phyloP scores from a whole-genome alignment of 2,329 filamentous ascomycete species.

The Aspergillus sp. region DNA sequence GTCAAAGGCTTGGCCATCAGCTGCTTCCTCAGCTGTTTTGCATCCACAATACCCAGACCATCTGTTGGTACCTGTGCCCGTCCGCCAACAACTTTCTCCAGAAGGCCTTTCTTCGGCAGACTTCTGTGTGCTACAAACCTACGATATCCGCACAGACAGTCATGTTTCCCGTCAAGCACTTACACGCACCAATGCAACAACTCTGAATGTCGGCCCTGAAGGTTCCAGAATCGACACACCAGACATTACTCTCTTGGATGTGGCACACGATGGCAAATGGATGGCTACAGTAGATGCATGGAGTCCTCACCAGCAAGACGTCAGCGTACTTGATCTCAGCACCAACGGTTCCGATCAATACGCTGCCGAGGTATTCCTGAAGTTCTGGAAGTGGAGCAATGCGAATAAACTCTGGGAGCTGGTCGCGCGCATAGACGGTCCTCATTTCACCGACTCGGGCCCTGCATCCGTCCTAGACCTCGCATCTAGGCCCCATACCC shows the following conservation, averaged over 20 bases:
- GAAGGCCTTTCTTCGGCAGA: slow-evolving; percentile 46
- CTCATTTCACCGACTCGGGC: slow-evolving; percentile 61
- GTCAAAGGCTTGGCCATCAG: slow-evolving; percentile 1
- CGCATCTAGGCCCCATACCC: slow-evolving; percentile 63
- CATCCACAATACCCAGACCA: slow-evolving; percentile 62
- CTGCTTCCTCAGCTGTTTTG: slow-evolving; percentile 52
- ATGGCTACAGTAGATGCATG: slow-evolving; percentile 90
- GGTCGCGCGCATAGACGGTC: slow-evolving; percentile 77
- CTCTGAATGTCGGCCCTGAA: slow-evolving; percentile 70
- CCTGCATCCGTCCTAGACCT: slow-evolving; percentile 67
- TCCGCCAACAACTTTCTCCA: slow-evolving; percentile 44
- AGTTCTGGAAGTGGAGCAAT: slow-evolving; percentile 77
- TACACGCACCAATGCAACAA: slow-evolving; percentile 81
- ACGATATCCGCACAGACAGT: slow-evolving; percentile 75
- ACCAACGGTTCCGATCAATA: slow-evolving; percentile 40
- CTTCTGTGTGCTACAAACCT: slow-evolving; percentile 68
- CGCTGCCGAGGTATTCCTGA: slow-evolving; percentile 71
- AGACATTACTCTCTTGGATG: slow-evolving; percentile 68
- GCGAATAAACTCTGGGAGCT: slow-evolving; percentile 64
- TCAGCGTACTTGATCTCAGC: slow-evolving; percentile 53
- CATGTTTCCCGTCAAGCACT: slow-evolving; percentile 85
- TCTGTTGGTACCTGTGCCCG: slow-evolving; percentile 65
- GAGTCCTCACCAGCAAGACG: slow-evolving; percentile 69
- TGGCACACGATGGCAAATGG: slow-evolving; percentile 82
- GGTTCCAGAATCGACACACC: slow-evolving; percentile 73